Conservation (phyloP, 805 yeast genomes). For the Sugiyamaella qingdaonensis region DNA sequence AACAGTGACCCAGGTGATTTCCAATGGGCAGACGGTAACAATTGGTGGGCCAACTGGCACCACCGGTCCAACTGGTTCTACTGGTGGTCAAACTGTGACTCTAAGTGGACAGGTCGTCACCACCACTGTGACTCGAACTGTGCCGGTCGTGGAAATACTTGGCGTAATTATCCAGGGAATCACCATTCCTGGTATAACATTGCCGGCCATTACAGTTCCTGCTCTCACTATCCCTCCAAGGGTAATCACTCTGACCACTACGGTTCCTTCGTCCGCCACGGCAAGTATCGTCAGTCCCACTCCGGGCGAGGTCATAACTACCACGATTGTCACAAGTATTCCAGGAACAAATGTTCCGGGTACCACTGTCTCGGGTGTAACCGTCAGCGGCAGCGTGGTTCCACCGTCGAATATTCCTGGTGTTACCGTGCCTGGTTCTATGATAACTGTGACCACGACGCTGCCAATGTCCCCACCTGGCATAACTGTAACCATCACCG, state of each 20-base stretch:
- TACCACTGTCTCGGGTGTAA: slow-evolving; percentile 18
- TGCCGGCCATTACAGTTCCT: slow-evolving; percentile 8
- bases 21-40: neutral
- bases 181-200: slow-evolving; percentile 8
- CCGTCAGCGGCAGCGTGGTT: slow-evolving; percentile 16
- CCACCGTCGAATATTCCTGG: slow-evolving; percentile 12
- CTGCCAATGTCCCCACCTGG: neutral
- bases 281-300: slow-evolving; percentile 1
- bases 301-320: neutral
- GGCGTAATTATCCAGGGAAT: slow-evolving; percentile 12
- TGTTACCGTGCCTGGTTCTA: neutral
- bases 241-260: slow-evolving; percentile 2
- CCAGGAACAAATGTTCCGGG: slow-evolving; percentile 17
- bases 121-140: neutral
- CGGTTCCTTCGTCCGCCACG: neutral
- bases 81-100: neutral
- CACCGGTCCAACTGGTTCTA: too few species aligned
- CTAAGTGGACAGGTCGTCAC: neutral
- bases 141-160: slow-evolving; percentile 9
- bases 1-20: neutral
- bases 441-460: slow-evolving; percentile 1
- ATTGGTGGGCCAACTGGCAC: neutral
- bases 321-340: slow-evolving; percentile 11
- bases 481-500: neutral
- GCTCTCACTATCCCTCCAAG: slow-evolving; percentile 22